phyloP scores from a whole-genome alignment of 345 rosid species.

The Kandelia obovata region DNA sequence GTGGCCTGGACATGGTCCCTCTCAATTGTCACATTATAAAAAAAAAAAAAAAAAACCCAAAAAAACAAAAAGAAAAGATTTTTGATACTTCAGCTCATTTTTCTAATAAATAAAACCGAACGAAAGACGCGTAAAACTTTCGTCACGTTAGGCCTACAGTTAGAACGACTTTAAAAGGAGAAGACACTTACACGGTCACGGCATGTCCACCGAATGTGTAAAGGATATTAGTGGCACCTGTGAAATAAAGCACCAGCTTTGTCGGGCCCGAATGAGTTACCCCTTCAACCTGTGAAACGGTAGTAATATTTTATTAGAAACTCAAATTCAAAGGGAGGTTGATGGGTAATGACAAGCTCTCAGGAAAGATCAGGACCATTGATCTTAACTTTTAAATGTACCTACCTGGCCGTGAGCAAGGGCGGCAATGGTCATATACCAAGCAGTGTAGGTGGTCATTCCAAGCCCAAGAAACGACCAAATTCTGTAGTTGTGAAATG shows the following conservation, averaged over 20 bases:
- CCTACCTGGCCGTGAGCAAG: constrained; percentile 74
- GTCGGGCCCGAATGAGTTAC: constrained; percentile 63
- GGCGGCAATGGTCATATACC: constrained; percentile 70
- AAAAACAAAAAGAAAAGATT: too few species aligned
- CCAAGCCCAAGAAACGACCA: constrained; percentile 87
- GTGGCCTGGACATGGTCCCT: too few species aligned
- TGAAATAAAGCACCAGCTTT: constrained; percentile 64
- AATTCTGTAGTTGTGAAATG: constrained; percentile 77
- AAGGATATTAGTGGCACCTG: constrained; percentile 85
- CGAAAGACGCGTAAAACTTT: too few species aligned
- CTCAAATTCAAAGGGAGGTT: constrained; percentile 4
- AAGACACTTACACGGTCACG: constrained; percentile 67
- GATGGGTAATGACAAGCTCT: neutral
- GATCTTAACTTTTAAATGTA: constrained; percentile 4
- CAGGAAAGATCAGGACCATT: neutral
- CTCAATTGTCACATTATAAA: too few species aligned
- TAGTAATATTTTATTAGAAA: neutral
- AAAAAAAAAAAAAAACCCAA: too few species aligned
- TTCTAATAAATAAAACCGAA: too few species aligned
- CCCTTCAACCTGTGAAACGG: constrained; percentile 43
- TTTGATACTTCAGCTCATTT: too few species aligned
- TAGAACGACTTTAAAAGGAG: neutral
- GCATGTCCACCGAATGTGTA: constrained; percentile 93
- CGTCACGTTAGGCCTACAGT: too few species aligned
- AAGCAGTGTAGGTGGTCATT: constrained; percentile 90